Evolutionary conservation across 331 rosid species (phyloP).

Genomic region (Acacia concinna): DNA sequence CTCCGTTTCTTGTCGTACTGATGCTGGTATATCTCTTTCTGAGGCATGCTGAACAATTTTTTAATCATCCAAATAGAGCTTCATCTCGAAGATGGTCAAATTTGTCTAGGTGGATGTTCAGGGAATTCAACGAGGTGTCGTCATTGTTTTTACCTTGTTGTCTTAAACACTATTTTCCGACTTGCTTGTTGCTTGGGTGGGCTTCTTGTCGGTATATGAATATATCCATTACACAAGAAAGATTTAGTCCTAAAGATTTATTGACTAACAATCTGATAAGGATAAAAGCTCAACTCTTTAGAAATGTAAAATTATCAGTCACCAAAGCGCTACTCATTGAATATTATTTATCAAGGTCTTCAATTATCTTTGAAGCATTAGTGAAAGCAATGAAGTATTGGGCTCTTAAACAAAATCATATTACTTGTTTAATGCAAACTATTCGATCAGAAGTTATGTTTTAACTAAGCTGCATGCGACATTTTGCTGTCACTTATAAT

Average conservation of each 20-base stretch:
- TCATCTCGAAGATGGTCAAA: conserved; percentile 96
- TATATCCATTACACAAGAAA: not conserved
- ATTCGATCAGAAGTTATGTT: not conserved
- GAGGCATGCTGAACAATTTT: conserved; percentile 96
- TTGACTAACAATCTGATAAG: not conserved
- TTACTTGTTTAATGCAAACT: not conserved
- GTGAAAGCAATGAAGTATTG: not conserved
- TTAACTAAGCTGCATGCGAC: not conserved
- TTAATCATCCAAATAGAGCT: conserved; percentile 90
- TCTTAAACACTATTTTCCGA: not conserved
- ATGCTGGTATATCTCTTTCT: conserved; percentile 93
- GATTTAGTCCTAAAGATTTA: conserved; percentile 14
- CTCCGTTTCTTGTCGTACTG: conserved; percentile 97
- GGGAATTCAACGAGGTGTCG: conserved; percentile 92
- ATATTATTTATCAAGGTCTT: conserved; percentile 8
- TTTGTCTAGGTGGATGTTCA: conserved; percentile 88
- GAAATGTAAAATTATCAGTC: not conserved
- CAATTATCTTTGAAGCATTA: not conserved
- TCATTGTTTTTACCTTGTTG: conserved; percentile 12
- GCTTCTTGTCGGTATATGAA: not conserved
- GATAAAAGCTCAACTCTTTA: not conserved
- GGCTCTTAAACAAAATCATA: conserved; percentile 2
- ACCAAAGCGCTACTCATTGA: not conserved
- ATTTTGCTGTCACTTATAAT: not conserved
- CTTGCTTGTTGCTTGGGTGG: conserved; percentile 1